These are phyloP conservation scores for Camellia lanceoleosa DNA, from an alignment of 148 eudicot genomes.

Conservation along the genomic window DNA sequence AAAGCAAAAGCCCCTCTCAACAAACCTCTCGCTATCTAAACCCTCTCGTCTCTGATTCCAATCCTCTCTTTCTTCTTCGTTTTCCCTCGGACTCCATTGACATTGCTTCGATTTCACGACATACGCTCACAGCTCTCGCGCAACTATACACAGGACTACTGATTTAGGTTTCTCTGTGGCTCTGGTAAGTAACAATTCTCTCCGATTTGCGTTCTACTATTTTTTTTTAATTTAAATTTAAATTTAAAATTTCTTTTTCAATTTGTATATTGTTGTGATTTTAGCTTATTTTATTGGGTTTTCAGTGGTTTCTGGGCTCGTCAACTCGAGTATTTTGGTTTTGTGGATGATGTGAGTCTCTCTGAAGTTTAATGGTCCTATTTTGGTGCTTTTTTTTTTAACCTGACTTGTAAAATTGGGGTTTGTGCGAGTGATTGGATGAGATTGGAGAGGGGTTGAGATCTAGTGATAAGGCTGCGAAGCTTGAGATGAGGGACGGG, in stretches of 20 bases:
- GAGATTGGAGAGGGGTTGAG: slow-evolving; percentile 45
- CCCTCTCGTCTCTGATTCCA: neutral
- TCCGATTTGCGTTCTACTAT: neutral
- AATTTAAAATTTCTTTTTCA: neutral
- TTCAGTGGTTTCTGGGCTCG: neutral
- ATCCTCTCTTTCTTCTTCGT: neutral
- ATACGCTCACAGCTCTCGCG: neutral
- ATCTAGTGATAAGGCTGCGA: slow-evolving; percentile 31
- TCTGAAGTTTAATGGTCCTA: neutral
- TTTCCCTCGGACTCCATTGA: neutral
- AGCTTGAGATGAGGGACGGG: slow-evolving; percentile 31
- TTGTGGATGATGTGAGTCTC: neutral
- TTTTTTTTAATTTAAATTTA: too few relatives aligned
- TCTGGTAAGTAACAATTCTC: neutral
- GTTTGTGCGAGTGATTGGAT: slow-evolving; percentile 19
- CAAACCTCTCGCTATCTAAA: slow-evolving; percentile 18
- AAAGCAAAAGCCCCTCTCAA: neutral
- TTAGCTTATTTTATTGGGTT: neutral
- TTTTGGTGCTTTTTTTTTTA: neutral
- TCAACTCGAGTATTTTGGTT: neutral
- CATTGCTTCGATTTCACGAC: neutral
- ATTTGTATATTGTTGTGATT: neutral
- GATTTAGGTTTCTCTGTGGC: neutral
- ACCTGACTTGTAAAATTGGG: neutral
- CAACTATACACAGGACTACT: neutral